Conservation (phyloP, 352 stramenopile genomes). For the Phytophthora colocasiae region DNA sequence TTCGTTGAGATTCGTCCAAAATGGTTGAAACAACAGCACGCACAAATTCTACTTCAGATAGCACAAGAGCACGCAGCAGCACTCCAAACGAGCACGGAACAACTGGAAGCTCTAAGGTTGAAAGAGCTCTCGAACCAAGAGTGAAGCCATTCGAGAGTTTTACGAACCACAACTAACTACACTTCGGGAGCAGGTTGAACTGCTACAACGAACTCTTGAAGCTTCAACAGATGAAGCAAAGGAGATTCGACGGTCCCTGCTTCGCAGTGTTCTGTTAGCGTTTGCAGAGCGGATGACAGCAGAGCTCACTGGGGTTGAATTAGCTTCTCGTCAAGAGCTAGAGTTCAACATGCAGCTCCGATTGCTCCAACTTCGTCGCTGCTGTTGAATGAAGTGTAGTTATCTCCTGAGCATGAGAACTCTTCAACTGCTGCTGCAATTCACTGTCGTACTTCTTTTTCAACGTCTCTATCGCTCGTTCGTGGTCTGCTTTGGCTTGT, state of each 20-base stretch:
- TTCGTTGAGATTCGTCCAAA: slow-evolving; percentile 28
- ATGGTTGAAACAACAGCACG: slow-evolving; percentile 23
- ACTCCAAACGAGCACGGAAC: slow-evolving; percentile 13
- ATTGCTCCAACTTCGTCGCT: slow-evolving; percentile 23
- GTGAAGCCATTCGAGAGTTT: slow-evolving; percentile 20
- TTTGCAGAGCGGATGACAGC: slow-evolving; percentile 16
- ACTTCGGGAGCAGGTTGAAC: slow-evolving; percentile 29
- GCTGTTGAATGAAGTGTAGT: slow-evolving; percentile 18
- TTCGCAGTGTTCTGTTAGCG: slow-evolving; percentile 31
- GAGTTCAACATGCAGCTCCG: slow-evolving; percentile 19
- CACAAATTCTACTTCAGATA: slow-evolving; percentile 25
- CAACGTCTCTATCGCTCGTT: slow-evolving; percentile 15
- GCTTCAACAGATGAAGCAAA: slow-evolving; percentile 18
- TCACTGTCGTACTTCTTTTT: slow-evolving; percentile 29
- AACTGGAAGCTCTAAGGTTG: slow-evolving; percentile 28
- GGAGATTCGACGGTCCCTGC: slow-evolving; percentile 20
- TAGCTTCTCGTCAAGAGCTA: slow-evolving; percentile 18
- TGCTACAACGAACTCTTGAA: slow-evolving; percentile 16
- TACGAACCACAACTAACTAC: slow-evolving; percentile 38
- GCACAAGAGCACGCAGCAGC: slow-evolving; percentile 23
- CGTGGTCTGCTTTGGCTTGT: slow-evolving; percentile 20
- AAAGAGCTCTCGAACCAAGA: slow-evolving; percentile 28
- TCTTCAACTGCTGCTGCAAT: slow-evolving; percentile 29
- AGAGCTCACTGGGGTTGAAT: slow-evolving; percentile 12
- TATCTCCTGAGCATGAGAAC: slow-evolving; percentile 29